phyloP scores from a whole-genome alignment of 352 stramenopile genomes.

The Pythium brachiatum region DNA sequence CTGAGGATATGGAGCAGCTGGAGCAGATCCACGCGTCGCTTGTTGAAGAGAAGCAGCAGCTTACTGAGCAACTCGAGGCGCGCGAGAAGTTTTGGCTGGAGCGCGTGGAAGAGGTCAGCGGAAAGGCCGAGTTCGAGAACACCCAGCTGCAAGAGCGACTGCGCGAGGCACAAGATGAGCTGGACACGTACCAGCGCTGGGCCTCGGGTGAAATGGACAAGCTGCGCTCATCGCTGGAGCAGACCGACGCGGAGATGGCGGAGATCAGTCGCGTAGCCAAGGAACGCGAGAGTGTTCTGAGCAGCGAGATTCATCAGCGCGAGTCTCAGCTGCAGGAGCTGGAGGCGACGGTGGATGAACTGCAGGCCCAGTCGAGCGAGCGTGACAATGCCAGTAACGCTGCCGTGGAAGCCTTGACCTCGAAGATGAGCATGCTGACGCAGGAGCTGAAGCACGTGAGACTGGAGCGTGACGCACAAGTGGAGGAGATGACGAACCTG shows the following conservation, averaged over 20 bases:
- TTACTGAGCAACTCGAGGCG: constrained; percentile 30
- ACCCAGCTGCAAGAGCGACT: constrained; percentile 42
- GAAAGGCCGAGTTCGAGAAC: constrained; percentile 32
- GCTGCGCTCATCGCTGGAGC: constrained; percentile 36
- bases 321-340: constrained; percentile 30
- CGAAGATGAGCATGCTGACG: constrained; percentile 28
- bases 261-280: constrained; percentile 27
- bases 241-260: constrained; percentile 36
- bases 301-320: constrained; percentile 29
- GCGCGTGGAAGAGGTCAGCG: constrained; percentile 36
- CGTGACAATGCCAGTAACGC: constrained; percentile 1
- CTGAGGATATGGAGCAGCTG: constrained; percentile 27
- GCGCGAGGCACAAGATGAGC: constrained; percentile 43
- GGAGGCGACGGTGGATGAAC: constrained; percentile 1
- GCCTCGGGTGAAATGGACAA: constrained; percentile 53
- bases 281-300: constrained; percentile 31
- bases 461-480: constrained; percentile 7
- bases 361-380: constrained; percentile 18
- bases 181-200: constrained; percentile 50
- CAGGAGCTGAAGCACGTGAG: constrained; percentile 25
- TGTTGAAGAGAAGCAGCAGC: constrained; percentile 29
- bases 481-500: constrained; percentile 33
- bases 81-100: constrained; percentile 32
- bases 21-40: constrained; percentile 17
- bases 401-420: constrained; percentile 21